phyloP scores from a whole-genome alignment of 2,329 filamentous ascomycete genomes.

The Fusarium sp. region DNA sequence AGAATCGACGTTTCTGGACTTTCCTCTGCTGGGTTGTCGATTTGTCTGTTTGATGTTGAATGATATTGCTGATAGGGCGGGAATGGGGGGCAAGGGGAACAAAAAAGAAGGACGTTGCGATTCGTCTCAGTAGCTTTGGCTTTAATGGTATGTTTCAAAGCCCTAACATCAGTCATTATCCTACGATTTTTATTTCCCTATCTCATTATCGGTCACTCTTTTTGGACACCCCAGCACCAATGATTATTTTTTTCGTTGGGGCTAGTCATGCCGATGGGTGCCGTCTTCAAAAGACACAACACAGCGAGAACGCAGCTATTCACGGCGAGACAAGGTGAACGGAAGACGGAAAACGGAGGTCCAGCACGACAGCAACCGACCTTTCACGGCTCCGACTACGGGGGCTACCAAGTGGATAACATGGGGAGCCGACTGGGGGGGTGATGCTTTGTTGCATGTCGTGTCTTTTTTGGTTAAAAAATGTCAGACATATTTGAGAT shows the following conservation, averaged over 20 bases:
- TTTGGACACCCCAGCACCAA: not conserved
- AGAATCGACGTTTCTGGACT: constrained; percentile 3
- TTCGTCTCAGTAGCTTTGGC: not conserved
- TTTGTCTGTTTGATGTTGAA: constrained; percentile 22
- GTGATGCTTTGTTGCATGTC: not conserved
- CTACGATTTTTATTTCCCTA: not conserved
- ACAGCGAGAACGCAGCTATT: constrained; percentile 16
- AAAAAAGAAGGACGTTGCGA: not conserved
- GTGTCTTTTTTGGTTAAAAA: not conserved
- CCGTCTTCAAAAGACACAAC: constrained; percentile 17
- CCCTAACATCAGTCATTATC: constrained; percentile 24
- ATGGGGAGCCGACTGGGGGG: not conserved
- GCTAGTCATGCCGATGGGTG: constrained; percentile 29
- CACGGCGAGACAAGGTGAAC: not conserved
- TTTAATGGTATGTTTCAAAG: constrained; percentile 18
- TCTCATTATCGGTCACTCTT: not conserved
- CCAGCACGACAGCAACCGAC: constrained; percentile 4
- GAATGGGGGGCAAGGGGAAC: not conserved
- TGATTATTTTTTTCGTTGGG: not conserved
- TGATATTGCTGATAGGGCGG: constrained; percentile 1
- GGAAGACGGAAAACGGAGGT: constrained; percentile 32
- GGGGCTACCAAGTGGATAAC: constrained; percentile 26
- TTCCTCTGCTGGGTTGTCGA: constrained; percentile 4
- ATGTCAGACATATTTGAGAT: constrained; percentile 33
- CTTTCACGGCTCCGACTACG: constrained; percentile 34